Base-by-base conservation (phyloP, 345 rosid genomes). In the Euphorbia lathyris region DNA sequence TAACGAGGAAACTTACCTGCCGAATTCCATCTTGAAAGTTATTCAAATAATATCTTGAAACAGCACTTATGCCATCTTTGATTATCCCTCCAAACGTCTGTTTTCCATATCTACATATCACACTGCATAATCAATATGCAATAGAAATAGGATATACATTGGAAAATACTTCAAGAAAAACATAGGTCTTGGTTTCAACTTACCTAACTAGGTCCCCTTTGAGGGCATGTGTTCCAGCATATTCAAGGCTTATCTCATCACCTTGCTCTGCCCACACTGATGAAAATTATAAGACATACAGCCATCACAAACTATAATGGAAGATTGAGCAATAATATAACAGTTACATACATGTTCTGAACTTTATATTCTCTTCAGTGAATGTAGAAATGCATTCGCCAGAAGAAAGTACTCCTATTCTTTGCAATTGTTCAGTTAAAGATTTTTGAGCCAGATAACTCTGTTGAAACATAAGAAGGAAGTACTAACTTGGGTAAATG, bases 191-290 rank as follows among this genome's bases (percentile, higher is more conserved):
- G 61, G 52, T 55, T 16, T 65, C 50, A 26, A 74, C 69, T 52
- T 79, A 95, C 99, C 99, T 87, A 40, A 95, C 93, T 30, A 91
- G 87, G 79, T 95, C 99, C 14, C 99, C 99, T 84, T 95, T 95
- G 34, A 95, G 80, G 43, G 99, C 99, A 79, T 86, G 74, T 27
- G 99, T 95, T 68, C 99, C 99, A 12, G 97, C 86, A 67, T 94
- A 95, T 81, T 88, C 96, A 40, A 95, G 89, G 85, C 97, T 94
- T 71, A 95, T 71, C 76, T 91, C 99, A 59, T 95, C 99, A 65
- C 99, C 97, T 79, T 95, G 97, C 87, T 91, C 93, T 23, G 99
- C 97, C 99, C 99, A 95, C 80, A 91, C 99, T 95, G 58, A 65
- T 11, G 67, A 63, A 16, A 45, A 52, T 67, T 59, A 4, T 34